Conservation (phyloP, 768 basidiomycete genomes). For the Mycena galericulata region DNA sequence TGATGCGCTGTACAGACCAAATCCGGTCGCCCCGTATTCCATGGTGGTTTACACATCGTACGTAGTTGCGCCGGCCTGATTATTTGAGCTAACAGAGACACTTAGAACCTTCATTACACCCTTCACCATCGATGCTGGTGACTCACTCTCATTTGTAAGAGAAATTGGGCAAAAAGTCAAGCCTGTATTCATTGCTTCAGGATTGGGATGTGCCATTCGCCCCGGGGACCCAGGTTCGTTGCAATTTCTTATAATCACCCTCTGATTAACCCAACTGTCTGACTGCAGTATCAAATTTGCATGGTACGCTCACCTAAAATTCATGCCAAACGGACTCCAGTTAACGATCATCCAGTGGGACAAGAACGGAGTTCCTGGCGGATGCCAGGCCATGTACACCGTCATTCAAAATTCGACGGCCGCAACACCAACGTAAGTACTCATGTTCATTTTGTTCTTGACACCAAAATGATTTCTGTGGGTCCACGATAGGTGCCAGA, state of each 20-base stretch:
- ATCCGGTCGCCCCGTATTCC: constrained; percentile 61
- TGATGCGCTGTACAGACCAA: constrained; percentile 46
- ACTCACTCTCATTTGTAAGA: constrained; percentile 46
- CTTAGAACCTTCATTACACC: constrained; percentile 56
- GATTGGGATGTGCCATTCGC: constrained; percentile 64
- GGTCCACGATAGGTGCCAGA: constrained; percentile 42
- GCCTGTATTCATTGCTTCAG: constrained; percentile 38
- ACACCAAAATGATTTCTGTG: neutral
- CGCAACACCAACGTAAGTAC: constrained; percentile 43
- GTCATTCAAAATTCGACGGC: constrained; percentile 56
- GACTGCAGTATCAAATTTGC: constrained; percentile 63
- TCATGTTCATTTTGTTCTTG: neutral
- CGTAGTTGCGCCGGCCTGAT: too few species aligned
- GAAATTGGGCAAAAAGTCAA: neutral
- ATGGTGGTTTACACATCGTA: constrained; percentile 64
- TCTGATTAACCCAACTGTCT: neutral
- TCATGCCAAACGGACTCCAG: neutral
- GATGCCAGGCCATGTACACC: constrained; percentile 63
- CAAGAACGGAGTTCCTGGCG: constrained; percentile 59
- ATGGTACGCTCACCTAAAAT: constrained; percentile 52
- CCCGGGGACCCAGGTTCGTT: constrained; percentile 55
- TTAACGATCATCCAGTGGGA: constrained; percentile 51
- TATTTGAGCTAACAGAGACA: neutral
- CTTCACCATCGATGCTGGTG: constrained; percentile 56
- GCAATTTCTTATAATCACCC: neutral